Base-by-base conservation (phyloP, 345 rosid species). In the Isatis tinctoria region DNA sequence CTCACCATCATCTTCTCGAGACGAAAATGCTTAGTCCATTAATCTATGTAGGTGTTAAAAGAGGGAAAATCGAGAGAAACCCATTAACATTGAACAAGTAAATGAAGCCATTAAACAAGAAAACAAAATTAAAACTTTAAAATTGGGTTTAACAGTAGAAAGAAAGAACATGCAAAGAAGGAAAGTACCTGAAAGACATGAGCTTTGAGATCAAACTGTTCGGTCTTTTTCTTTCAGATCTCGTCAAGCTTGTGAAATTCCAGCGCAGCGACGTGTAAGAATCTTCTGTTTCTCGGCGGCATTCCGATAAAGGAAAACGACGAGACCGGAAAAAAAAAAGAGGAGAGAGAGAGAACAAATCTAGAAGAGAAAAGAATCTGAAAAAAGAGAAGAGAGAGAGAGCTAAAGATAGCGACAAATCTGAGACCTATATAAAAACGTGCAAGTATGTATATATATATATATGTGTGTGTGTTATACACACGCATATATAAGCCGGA, bases 161-260 rank as follows among this genome's bases (percentile, higher is more conserved):
- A 13, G 37, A 39, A 53, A 33, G 40, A 59, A 67, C 69, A 75
- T 52, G 65, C 64, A 60, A 20, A 35, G 14, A 3, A 65, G 33
- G 30, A 43, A 16, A 68, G 27, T 69, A 89, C 85, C 88, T 72
- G 63, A 71, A 73, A 75, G 63, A 80, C 69, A 78, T 69, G 76
- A 72, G 49, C 48, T 60, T 51, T 32, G 45, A 39, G 73, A 77
- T 60, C 76, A 77, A 80, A 73, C 13, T 58, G 41, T 67, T 67
- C 43, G 67, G 54, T 67, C 10, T 66, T 30, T 30, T 32, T 32
- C 6, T 1, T 32, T 71, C 75, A 80, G 91, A 85, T 86, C 89
- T 80, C 78, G 52, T 74, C 51, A 40, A 36, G 59, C 63, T 40
- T 32, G 66, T 68, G 35, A 56, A 11, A 63, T 30, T 76, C 60